A percentile compares a stretch with the other conserved stretches of the same genome.
Evolutionary conservation across 2,329 filamentous ascomycete species (phyloP).

Genomic region (Dothiorella sarmentorum): DNA sequence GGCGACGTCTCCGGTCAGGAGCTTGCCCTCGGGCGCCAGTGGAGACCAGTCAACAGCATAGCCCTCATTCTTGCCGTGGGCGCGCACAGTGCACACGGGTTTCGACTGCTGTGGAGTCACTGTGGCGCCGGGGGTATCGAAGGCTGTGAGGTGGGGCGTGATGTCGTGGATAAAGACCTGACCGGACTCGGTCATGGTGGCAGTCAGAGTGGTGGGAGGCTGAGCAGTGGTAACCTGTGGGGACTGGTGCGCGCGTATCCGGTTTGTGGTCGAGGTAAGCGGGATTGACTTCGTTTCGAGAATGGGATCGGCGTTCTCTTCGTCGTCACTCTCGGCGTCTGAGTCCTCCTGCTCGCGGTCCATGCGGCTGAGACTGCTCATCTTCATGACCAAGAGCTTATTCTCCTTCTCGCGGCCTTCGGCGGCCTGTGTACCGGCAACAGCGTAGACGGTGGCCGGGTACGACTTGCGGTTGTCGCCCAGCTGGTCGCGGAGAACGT

Average conservation of each 20-base stretch:
- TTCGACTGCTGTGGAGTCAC: constrained; percentile 83
- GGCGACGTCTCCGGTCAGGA: constrained; percentile 87
- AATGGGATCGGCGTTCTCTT: constrained; percentile 76
- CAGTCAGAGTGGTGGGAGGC: constrained; percentile 78
- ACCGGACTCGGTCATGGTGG: constrained; percentile 86
- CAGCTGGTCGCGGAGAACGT: constrained; percentile 79
- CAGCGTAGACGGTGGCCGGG: constrained; percentile 91
- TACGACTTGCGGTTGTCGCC: constrained; percentile 90
- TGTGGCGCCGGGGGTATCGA: constrained; percentile 81
- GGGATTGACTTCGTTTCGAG: constrained; percentile 90
- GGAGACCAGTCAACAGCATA: constrained; percentile 98
- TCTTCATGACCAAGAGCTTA: constrained; percentile 91
- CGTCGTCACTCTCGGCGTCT: constrained; percentile 68
- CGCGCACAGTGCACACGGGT: constrained; percentile 79
- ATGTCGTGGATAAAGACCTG: constrained; percentile 93
- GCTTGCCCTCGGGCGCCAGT: constrained; percentile 72
- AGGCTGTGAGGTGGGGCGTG: constrained; percentile 80
- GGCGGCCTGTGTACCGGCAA: constrained; percentile 91
- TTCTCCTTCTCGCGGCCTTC: constrained; percentile 74
- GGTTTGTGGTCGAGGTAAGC: constrained; percentile 83
- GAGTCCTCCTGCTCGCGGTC: constrained; percentile 71
- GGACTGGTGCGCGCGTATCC: constrained; percentile 82
- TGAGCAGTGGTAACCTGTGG: constrained; percentile 66
- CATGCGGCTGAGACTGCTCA: constrained; percentile 87
- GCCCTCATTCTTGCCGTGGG: constrained; percentile 82